These are phyloP conservation scores for Eremochloa ophiuroides DNA, from an alignment of 176 grass and related monocot genomes.

Conservation along the genomic window DNA sequence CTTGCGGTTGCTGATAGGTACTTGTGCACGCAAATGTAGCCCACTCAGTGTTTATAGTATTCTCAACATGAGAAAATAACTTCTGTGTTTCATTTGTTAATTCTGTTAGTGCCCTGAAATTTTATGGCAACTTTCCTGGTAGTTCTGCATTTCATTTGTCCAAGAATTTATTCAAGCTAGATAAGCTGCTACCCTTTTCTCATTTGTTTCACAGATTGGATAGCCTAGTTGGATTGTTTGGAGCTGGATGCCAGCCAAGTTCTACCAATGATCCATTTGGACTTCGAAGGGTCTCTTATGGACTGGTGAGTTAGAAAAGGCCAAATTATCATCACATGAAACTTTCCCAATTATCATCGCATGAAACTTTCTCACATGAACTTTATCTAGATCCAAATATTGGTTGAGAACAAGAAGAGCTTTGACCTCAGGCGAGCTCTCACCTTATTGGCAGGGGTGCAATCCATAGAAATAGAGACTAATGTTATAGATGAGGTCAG, in stretches of 20 bases:
- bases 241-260: conserved; percentile 94
- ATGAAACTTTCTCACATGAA: conserved; percentile 14
- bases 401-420: conserved; percentile 88
- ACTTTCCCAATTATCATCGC: not conserved
- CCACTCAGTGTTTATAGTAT: not conserved
- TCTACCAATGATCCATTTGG: conserved; percentile 93
- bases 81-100: not conserved
- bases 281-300: conserved; percentile 84
- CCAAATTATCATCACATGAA: not conserved
- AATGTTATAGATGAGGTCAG: conserved; percentile 67
- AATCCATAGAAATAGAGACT: conserved; percentile 60
- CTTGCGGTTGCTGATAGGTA: conserved; percentile 89
- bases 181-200: not conserved
- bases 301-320: conserved; percentile 50
- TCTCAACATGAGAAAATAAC: not conserved
- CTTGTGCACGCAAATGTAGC: not conserved
- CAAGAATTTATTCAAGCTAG: not conserved
- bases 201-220: conserved; percentile 59
- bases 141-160: not conserved
- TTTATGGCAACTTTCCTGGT: not conserved
- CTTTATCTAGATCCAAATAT: conserved; percentile 80
- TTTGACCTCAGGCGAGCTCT: conserved; percentile 74
- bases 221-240: conserved; percentile 96
- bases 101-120: not conserved
- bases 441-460: conserved; percentile 56